Conservation (phyloP, 768 basidiomycete species). For the Russula brevipes region DNA sequence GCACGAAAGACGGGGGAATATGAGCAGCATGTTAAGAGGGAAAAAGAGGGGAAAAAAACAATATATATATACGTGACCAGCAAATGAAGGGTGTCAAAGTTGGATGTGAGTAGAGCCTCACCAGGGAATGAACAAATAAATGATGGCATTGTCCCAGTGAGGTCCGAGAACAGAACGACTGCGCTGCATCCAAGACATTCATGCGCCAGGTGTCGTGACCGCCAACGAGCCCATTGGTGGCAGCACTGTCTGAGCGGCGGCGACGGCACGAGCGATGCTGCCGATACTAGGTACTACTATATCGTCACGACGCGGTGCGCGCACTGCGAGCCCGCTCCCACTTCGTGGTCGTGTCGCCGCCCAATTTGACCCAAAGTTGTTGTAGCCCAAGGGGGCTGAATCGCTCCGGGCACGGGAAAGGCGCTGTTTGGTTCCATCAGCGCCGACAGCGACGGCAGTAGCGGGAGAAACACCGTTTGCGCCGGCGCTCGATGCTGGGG, state of each 20-base stretch:
- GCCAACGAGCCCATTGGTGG: conserved; percentile 20
- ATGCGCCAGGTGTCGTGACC: conserved; percentile 19
- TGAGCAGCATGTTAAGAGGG: neutral
- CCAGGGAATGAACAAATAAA: neutral
- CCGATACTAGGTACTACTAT: conserved; percentile 24
- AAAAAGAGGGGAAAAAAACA: neutral
- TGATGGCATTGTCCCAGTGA: too few species aligned
- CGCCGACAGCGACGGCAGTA: conserved; percentile 4
- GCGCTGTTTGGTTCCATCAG: conserved; percentile 36
- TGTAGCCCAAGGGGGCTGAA: conserved; percentile 61
- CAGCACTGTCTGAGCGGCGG: conserved; percentile 1
- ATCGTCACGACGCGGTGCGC: conserved; percentile 23
- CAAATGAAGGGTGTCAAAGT: conserved; percentile 11
- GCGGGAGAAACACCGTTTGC: conserved; percentile 7
- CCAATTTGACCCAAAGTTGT: conserved; percentile 31
- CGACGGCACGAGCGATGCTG: conserved; percentile 12
- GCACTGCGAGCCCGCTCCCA: conserved; percentile 35
- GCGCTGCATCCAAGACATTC: neutral
- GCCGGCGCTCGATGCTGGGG: conserved; percentile 6
- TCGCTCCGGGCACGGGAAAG: conserved; percentile 60
- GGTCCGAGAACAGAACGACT: neutral
- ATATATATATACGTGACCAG: conserved; percentile 6
- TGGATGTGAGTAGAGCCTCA: neutral
- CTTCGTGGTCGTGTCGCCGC: conserved; percentile 34
- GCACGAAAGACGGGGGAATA: neutral